These are phyloP conservation scores for Raphanus raphanistrum DNA, from an alignment of 345 rosid genomes.

Conservation along the genomic window DNA sequence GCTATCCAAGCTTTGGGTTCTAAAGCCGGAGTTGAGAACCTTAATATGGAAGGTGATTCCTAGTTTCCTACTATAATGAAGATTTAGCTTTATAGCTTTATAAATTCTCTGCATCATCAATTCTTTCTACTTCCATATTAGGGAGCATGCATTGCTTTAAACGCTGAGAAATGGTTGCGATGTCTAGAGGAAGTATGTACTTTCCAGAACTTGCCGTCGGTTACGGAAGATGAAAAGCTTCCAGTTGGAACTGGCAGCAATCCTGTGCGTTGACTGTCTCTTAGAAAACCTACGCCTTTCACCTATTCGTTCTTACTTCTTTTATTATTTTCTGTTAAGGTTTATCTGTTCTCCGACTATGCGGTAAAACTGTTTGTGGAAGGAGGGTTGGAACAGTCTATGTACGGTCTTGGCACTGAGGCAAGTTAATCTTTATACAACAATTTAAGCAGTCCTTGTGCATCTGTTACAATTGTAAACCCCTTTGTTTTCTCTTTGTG, in stretches of 20 bases:
- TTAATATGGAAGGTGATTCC: constrained; percentile 82
- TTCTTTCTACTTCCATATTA: constrained; percentile 29
- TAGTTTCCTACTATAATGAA: constrained; percentile 3
- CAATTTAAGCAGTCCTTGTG: constrained; percentile 7
- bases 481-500: constrained; percentile 31
- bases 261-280: constrained; percentile 66
- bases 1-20: constrained; percentile 79
- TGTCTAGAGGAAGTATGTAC: constrained; percentile 65
- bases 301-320: constrained; percentile 26
- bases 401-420: constrained; percentile 90
- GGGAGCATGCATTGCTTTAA: constrained; percentile 92
- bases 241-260: constrained; percentile 97
- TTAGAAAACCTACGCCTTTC: background rate
- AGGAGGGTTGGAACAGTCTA: constrained; percentile 75
- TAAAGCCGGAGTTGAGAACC: constrained; percentile 73
- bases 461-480: constrained; percentile 28
- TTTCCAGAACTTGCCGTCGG: constrained; percentile 65
- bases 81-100: background rate
- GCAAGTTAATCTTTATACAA: constrained; percentile 36
- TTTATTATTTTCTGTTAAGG: constrained; percentile 48
- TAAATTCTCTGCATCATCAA: constrained; percentile 7
- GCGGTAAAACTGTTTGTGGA: constrained; percentile 82
- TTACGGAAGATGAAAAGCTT: constrained; percentile 71
- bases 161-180: constrained; percentile 87
- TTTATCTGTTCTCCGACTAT: constrained; percentile 68